Evolutionary conservation across 2,329 filamentous ascomycete genomes (phyloP).

Genomic region (Diplodia sapinea): DNA sequence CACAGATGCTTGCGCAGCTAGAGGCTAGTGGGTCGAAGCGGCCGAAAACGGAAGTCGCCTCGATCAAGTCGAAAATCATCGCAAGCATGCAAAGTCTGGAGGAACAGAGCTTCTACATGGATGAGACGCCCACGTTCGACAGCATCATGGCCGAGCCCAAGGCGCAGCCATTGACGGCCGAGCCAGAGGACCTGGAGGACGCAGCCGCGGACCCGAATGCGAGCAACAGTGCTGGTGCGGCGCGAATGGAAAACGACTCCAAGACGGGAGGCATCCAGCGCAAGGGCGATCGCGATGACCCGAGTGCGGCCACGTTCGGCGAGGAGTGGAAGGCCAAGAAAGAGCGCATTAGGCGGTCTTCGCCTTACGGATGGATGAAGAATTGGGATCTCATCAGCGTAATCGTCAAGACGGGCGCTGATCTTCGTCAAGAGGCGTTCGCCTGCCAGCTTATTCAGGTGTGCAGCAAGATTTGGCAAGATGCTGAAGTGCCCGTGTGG

Average conservation of each 20-base stretch:
- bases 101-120: slow-evolving; percentile 80
- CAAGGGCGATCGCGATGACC: slow-evolving; percentile 82
- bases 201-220: slow-evolving; percentile 54
- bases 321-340: slow-evolving; percentile 86
- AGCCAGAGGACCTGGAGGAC: slow-evolving; percentile 62
- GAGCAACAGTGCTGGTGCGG: slow-evolving; percentile 75
- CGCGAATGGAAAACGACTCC: slow-evolving; percentile 87
- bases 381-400: slow-evolving; percentile 88
- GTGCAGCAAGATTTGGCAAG: slow-evolving; percentile 81
- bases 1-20: slow-evolving; percentile 84
- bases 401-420: slow-evolving; percentile 85
- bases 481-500: slow-evolving; percentile 79
- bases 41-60: slow-evolving; percentile 78
- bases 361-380: slow-evolving; percentile 86
- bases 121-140: slow-evolving; percentile 80
- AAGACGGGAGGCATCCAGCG: slow-evolving; percentile 83
- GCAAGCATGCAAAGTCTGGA: slow-evolving; percentile 88
- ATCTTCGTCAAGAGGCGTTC: slow-evolving; percentile 83
- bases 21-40: slow-evolving; percentile 81
- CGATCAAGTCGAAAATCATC: slow-evolving; percentile 85
- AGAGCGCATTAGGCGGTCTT: slow-evolving; percentile 81
- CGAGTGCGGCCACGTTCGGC: slow-evolving; percentile 83
- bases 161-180: slow-evolving; percentile 57
- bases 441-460: slow-evolving; percentile 83
- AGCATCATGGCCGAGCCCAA: slow-evolving; percentile 78